A percentile compares a stretch with the other conserved stretches of the same genome.
Evolutionary conservation across 176 grass and related monocot species (phyloP).

Genomic region (Hyparrhenia diplandra): DNA sequence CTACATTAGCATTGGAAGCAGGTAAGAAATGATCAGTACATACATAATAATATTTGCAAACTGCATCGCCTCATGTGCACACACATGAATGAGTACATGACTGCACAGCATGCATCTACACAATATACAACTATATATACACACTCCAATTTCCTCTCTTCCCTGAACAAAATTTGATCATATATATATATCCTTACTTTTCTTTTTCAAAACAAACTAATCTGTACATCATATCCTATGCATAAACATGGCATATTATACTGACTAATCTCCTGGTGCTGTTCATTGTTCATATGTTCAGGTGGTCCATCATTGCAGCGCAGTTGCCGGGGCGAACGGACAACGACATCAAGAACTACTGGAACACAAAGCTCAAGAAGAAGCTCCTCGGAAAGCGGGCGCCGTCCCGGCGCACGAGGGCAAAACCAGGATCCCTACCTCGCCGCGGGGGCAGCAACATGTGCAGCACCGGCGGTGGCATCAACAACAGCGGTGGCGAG

Average conservation of each 20-base stretch:
- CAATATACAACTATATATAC: not conserved
- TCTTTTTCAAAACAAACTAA: too few relatives aligned
- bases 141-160: not conserved
- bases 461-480: not conserved
- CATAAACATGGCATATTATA: not conserved
- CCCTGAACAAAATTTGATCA: not conserved
- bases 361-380: slow-evolving; percentile 99
- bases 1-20: slow-evolving; percentile 90
- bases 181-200: not conserved
- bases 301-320: slow-evolving; percentile 98
- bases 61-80: not conserved
- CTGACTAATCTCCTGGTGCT: not conserved
- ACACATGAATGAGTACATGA: not conserved
- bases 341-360: slow-evolving; percentile 99
- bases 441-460: not conserved
- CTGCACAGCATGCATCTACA: not conserved
- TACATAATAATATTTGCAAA: not conserved
- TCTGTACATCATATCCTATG: not conserved
- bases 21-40: slow-evolving; percentile 40
- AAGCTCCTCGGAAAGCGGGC: slow-evolving; percentile 80
- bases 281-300: slow-evolving; percentile 1
- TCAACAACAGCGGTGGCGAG: not conserved
- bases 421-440: slow-evolving; percentile 34
- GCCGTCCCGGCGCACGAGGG: slow-evolving; percentile 33
- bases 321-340: slow-evolving; percentile 91